Evolutionary conservation across 1,284 basidiomycete species (phyloP), one percentile per base, ranked within the genome.

Genomic region (Apiotrichum laibachii): DNA sequence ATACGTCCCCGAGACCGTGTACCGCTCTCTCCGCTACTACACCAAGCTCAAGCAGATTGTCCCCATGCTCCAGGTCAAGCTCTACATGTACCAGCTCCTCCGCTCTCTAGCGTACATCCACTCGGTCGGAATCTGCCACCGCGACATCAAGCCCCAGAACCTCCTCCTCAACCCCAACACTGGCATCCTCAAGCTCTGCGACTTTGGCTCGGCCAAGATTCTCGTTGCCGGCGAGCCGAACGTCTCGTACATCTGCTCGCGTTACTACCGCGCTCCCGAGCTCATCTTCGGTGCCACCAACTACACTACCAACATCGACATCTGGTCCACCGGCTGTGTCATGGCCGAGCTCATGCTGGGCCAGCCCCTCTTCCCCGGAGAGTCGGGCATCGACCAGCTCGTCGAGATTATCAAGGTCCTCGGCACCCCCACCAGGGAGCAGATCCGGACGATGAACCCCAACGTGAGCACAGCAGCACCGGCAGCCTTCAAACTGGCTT

Each of bases 391-490:
- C 73, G 95, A 99, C 81, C 95, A 99, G 82, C 80, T 99, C 70
- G 95, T 99, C 52, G 95, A 99, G 81, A 99, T 99, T 73, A 99
- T 99, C 88, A 99, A 99, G 81, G 93, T 99, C 46, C 86, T 99
- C 62, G 95, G 95, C 21, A 99, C 96, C 22, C 95, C 95, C 0
- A 95, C 95, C 59, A 84, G 95, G 69, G 96, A 99, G 77, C 96
- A 99, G 80, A 99, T 99, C 85, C 98, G 98, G 88, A 98, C 96
- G 68, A 99, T 99, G 95, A 99, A 99, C 81, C 95, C 96, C 53
- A 95, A 95, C 82, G 76, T 77, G 67, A 71, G 76, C n/a, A n/a
- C n/a, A n/a, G n/a, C n/a, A n/a, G n/a, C 10, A 31, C 26, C 15
- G 45, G 19, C 26, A 44, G 12, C 34, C 7, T 13, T 19, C 26